These are phyloP conservation scores for Pseudogymnoascus sp. DNA, from an alignment of 2,329 filamentous ascomycete genomes.

Conservation along the genomic window DNA sequence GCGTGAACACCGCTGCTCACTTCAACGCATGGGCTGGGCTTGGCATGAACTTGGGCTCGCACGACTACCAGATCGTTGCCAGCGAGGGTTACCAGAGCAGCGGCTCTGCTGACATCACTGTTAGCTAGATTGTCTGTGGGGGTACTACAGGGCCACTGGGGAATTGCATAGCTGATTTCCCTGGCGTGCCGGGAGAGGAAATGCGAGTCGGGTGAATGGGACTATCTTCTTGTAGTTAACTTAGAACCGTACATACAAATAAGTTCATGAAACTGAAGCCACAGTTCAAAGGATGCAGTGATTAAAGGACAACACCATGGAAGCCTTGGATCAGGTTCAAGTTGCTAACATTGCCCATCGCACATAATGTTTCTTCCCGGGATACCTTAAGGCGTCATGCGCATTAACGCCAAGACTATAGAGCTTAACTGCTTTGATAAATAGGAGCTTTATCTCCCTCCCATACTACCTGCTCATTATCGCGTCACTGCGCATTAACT, in stretches of 20 bases:
- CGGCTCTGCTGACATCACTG: constrained; percentile 40
- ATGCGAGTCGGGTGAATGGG: background rate
- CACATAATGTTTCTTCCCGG: background rate
- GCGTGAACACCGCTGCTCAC: constrained; percentile 41
- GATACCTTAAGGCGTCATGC: background rate
- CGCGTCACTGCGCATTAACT: background rate
- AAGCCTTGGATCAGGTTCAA: background rate
- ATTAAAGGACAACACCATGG: background rate
- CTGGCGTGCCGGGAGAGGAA: background rate
- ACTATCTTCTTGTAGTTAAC: constrained; percentile 1
- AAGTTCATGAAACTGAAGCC: no score
- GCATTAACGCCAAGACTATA: background rate
- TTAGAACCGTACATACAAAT: background rate
- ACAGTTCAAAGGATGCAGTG: background rate
- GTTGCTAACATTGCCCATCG: no score
- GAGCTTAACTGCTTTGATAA: background rate
- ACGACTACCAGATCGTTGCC: constrained; percentile 47
- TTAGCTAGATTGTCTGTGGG: constrained; percentile 20
- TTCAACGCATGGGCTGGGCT: constrained; percentile 42
- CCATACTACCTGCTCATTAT: background rate
- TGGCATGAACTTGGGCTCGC: constrained; percentile 40
- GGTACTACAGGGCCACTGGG: background rate
- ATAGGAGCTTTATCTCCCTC: background rate
- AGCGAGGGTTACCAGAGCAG: constrained; percentile 45
- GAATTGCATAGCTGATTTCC: background rate